Conservation (phyloP, 2,329 filamentous ascomycete genomes). For the Beauveria brongniartii region DNA sequence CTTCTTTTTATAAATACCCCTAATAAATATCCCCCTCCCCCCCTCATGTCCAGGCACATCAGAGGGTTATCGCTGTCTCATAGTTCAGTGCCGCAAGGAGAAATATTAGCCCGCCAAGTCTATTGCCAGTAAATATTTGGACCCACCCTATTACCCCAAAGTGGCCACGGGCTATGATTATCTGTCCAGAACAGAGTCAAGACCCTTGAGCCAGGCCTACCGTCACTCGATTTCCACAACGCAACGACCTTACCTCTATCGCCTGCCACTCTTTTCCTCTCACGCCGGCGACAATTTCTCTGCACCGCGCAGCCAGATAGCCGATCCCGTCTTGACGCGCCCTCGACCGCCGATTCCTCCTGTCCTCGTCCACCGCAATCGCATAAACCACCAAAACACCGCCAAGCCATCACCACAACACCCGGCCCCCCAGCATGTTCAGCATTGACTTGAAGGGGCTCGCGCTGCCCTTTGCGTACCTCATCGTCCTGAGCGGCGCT, state of each 20-base stretch:
- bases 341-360: background rate
- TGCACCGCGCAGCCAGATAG: background rate
- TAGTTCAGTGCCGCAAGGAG: background rate
- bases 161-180: slow-evolving; percentile 9
- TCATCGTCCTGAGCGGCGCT: slow-evolving; percentile 78
- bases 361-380: background rate
- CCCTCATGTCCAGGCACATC: too few relatives aligned
- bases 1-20: too few relatives aligned
- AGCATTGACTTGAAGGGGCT: slow-evolving; percentile 75
- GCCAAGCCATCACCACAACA: background rate
- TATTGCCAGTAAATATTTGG: background rate
- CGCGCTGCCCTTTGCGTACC: slow-evolving; percentile 79
- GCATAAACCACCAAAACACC: background rate
- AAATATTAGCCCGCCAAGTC: slow-evolving; percentile 1
- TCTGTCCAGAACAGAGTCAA: slow-evolving; percentile 9
- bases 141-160: background rate
- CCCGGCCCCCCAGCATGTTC: slow-evolving; percentile 34
- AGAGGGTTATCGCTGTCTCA: too few relatives aligned
- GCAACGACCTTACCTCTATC: background rate
- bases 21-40: too few relatives aligned
- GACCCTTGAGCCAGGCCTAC: background rate
- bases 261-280: background rate
- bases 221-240: background rate
- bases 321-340: background rate
- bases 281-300: background rate